Evolutionary conservation across 2,329 filamentous ascomycete species (phyloP).

Genomic region (Spiromastix sp.): DNA sequence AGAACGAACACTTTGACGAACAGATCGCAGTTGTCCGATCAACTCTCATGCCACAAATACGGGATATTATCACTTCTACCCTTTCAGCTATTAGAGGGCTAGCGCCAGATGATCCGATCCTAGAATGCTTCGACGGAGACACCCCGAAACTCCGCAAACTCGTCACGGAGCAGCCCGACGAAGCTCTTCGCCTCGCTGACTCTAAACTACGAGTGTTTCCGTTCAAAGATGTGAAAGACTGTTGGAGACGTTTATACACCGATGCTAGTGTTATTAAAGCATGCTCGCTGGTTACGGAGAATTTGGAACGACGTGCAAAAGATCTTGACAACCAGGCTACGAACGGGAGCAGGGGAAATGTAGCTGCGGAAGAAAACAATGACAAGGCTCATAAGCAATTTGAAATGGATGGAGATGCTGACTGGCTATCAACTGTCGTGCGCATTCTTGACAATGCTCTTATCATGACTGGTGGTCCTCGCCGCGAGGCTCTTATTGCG

Average conservation of each 20-base stretch:
- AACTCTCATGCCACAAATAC: not conserved
- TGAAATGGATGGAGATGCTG: conserved; percentile 9
- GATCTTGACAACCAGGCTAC: conserved; percentile 6
- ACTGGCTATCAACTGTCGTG: conserved; percentile 50
- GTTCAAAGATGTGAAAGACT: conserved; percentile 44
- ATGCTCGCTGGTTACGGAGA: conserved; percentile 21
- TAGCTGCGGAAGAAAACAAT: conserved; percentile 6
- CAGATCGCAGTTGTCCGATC: too few species aligned
- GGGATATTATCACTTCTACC: conserved; percentile 13
- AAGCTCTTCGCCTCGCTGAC: conserved; percentile 40
- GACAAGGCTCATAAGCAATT: conserved; percentile 10
- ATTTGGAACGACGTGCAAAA: conserved; percentile 9
- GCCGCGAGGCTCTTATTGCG: conserved; percentile 38
- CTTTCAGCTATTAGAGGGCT: conserved; percentile 21
- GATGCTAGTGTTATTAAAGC: conserved; percentile 45
- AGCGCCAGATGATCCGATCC: conserved; percentile 24
- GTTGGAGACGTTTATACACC: conserved; percentile 49
- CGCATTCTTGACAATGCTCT: conserved; percentile 62
- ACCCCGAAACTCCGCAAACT: conserved; percentile 12
- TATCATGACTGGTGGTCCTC: conserved; percentile 60
- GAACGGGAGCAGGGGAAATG: not conserved
- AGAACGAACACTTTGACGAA: too few species aligned
- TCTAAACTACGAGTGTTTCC: conserved; percentile 45
- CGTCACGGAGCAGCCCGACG: conserved; percentile 25
- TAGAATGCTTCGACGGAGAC: conserved; percentile 23